A percentile compares a stretch with the other conserved stretches of the same genome.
Evolutionary conservation across 768 basidiomycete genomes (phyloP).

Genomic region (Podaxis rugospora): DNA sequence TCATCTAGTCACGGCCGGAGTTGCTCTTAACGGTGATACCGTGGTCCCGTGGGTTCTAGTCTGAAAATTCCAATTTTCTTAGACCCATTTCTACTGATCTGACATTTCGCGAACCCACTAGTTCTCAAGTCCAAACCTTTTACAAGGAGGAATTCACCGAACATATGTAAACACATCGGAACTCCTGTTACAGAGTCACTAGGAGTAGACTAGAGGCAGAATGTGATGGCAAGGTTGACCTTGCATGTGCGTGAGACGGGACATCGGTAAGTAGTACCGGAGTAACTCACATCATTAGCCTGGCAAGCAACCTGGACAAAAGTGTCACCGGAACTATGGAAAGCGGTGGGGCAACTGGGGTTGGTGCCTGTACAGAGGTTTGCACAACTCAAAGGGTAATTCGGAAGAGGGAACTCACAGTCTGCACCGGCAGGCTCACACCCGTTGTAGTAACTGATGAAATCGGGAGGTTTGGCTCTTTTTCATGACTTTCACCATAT

Average conservation of each 20-base stretch:
- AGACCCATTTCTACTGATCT: no score
- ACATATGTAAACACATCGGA: not conserved
- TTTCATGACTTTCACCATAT: not conserved
- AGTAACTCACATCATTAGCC: constrained; percentile 21
- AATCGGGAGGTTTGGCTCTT: not conserved
- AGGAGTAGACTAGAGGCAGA: not conserved
- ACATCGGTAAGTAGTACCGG: no score
- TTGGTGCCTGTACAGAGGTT: constrained; percentile 20
- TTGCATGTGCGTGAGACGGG: not conserved
- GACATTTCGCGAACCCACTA: no score
- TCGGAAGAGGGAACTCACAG: not conserved
- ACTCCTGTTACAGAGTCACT: not conserved
- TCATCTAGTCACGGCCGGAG: no score
- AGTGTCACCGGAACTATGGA: constrained; percentile 23
- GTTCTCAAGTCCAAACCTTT: no score
- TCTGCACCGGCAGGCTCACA: not conserved
- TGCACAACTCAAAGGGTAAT: not conserved
- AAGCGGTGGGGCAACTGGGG: constrained; percentile 26
- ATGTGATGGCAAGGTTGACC: constrained; percentile 1
- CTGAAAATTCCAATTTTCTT: no score
- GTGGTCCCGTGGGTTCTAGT: no score
- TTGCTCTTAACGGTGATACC: no score
- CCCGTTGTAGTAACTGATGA: constrained; percentile 22
- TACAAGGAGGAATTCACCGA: no score
- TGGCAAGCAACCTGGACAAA: constrained; percentile 30